phyloP scores from a whole-genome alignment of 805 yeast species.

The Komagataella phaffii region DNA sequence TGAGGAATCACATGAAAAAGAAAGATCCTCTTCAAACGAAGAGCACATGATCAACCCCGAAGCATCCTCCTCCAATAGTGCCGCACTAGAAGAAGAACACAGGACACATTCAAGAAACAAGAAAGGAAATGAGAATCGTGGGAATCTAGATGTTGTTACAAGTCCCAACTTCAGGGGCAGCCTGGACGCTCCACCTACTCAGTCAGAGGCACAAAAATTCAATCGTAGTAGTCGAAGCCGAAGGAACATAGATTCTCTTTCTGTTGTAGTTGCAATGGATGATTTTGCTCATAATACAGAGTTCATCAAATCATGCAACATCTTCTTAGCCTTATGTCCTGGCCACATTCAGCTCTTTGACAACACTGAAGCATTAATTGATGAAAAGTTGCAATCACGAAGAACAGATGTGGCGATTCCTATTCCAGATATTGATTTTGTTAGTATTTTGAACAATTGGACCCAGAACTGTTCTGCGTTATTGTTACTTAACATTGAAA shows the following conservation, averaged over 20 bases:
- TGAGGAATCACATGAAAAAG: not conserved
- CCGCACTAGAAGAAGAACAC: not conserved
- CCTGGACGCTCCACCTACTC: not conserved
- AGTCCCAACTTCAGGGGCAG: not conserved
- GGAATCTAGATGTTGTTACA: not conserved
- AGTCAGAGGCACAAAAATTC: not conserved
- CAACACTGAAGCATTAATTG: not conserved
- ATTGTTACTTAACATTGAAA: constrained; percentile 3
- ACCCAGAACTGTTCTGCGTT: constrained; percentile 7
- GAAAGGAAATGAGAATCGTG: not conserved
- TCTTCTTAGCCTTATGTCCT: constrained; percentile 1
- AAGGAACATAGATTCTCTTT: not conserved
- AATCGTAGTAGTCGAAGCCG: not conserved
- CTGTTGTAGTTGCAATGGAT: not conserved
- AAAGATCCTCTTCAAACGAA: not conserved
- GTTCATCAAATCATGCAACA: not conserved
- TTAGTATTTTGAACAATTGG: constrained; percentile 17
- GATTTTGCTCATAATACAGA: not conserved
- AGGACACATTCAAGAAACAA: not conserved
- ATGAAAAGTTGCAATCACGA: not conserved
- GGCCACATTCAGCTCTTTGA: not conserved
- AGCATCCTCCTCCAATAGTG: not conserved
- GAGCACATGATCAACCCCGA: not conserved
- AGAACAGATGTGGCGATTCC: not conserved
- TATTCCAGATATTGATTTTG: constrained; percentile 11